Evolutionary conservation across 768 basidiomycete species (phyloP).

Genomic region (Amanita subjunquillea): DNA sequence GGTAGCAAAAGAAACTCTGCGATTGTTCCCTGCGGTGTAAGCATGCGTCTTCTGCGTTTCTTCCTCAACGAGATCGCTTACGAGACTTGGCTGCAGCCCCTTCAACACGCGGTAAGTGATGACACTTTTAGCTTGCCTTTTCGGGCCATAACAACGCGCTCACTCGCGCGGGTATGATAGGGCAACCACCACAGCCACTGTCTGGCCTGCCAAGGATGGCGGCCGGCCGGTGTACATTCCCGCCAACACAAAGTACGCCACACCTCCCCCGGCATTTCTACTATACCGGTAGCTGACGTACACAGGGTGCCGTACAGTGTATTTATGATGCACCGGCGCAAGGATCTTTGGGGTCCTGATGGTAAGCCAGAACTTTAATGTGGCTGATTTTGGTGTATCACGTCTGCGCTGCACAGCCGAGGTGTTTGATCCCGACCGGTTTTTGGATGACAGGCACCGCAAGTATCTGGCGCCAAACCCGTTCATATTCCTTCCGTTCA

Average conservation of each 20-base stretch:
- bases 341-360: conserved; percentile 50
- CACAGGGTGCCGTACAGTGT: conserved; percentile 17
- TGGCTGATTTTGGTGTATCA: background rate
- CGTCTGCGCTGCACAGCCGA: conserved; percentile 21
- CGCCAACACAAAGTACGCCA: conserved; percentile 16
- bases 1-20: conserved; percentile 5
- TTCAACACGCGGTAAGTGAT: conserved; percentile 17
- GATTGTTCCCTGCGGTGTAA: conserved; percentile 11
- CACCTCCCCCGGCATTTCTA: background rate
- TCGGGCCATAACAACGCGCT: background rate
- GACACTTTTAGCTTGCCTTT: background rate
- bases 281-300: background rate
- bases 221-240: conserved; percentile 29
- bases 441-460: conserved; percentile 45
- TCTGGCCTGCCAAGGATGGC: conserved; percentile 17
- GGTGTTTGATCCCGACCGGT: conserved; percentile 56
- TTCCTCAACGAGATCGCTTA: background rate
- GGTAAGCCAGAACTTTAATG: conserved; percentile 21
- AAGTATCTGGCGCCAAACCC: conserved; percentile 48
- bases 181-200: conserved; percentile 17
- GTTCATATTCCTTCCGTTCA: conserved; percentile 63
- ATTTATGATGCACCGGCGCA: conserved; percentile 30
- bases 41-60: background rate
- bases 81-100: conserved; percentile 11
- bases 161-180: conserved; percentile 3